Evolutionary conservation across 768 basidiomycete genomes (phyloP).

Genomic region (Suillus placidus): DNA sequence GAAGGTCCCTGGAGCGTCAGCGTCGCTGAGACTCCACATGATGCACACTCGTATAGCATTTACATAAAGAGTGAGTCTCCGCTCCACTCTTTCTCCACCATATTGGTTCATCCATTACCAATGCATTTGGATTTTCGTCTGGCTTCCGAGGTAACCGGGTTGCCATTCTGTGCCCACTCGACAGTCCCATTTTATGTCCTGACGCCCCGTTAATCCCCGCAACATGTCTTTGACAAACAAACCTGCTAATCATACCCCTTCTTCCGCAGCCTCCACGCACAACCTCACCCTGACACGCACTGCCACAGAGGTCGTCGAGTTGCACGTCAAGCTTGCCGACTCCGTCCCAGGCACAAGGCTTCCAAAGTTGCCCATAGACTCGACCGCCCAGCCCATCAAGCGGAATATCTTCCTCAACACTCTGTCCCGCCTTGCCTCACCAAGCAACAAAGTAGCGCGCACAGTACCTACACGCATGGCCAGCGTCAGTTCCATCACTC

Average conservation of each 20-base stretch:
- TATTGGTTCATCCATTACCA: constrained; percentile 19
- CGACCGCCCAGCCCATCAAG: constrained; percentile 54
- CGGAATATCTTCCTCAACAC: constrained; percentile 86
- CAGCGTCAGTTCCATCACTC: constrained; percentile 42
- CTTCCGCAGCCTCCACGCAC: constrained; percentile 75
- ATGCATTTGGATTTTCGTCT: constrained; percentile 23
- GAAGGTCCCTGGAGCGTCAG: constrained; percentile 88
- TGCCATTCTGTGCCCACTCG: constrained; percentile 20
- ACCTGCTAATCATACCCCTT: constrained; percentile 33
- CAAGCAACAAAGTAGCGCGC: constrained; percentile 54
- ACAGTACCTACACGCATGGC: constrained; percentile 39
- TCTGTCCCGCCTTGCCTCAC: constrained; percentile 80
- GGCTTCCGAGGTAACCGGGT: constrained; percentile 31
- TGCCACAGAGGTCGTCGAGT: constrained; percentile 73
- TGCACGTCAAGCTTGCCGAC: constrained; percentile 80
- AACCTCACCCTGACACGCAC: constrained; percentile 86
- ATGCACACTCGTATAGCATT: constrained; percentile 68
- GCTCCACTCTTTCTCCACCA: constrained; percentile 27
- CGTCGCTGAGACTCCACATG: constrained; percentile 83
- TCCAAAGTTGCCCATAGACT: constrained; percentile 64
- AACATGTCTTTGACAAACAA: constrained; percentile 20
- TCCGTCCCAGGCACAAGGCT: constrained; percentile 56
- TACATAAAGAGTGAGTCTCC: constrained; percentile 84
- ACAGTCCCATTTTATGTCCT: constrained; percentile 19
- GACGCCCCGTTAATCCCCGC: constrained; percentile 16